Conservation (phyloP, 306 rosid genomes). For the Cicer arietinum region DNA sequence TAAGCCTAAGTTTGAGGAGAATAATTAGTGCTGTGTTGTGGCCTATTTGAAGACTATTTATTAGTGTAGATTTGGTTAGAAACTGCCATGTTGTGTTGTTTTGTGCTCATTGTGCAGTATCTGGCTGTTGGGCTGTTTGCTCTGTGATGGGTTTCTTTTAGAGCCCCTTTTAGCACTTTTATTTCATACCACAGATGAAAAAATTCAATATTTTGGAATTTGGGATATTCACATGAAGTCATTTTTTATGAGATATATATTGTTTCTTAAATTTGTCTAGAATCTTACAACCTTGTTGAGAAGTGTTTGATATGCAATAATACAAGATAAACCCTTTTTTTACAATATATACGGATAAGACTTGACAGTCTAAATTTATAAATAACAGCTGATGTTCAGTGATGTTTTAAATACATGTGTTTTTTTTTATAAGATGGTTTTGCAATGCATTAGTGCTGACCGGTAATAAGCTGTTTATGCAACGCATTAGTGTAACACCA, state of each 20-base stretch:
- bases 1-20: neutral
- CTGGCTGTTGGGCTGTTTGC: neutral
- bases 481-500: neutral
- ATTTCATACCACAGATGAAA: neutral
- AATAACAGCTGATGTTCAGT: too few relatives aligned
- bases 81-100: neutral
- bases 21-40: neutral
- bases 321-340: too few relatives aligned
- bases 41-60: neutral
- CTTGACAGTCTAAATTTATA: too few relatives aligned
- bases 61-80: conserved; percentile 8
- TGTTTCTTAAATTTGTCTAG: neutral
- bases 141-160: too few relatives aligned
- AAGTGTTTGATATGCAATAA: neutral
- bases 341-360: too few relatives aligned
- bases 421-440: too few relatives aligned
- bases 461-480: conserved; percentile 8
- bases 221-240: neutral
- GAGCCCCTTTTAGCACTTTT: neutral
- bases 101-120: neutral
- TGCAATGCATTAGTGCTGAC: too few relatives aligned
- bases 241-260: neutral
- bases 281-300: neutral
- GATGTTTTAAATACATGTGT: too few relatives aligned
- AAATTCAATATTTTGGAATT: neutral